These are phyloP conservation scores for Fomitiporia mediterranea DNA, from an alignment of 1,284 basidiomycete genomes.

Conservation along the genomic window DNA sequence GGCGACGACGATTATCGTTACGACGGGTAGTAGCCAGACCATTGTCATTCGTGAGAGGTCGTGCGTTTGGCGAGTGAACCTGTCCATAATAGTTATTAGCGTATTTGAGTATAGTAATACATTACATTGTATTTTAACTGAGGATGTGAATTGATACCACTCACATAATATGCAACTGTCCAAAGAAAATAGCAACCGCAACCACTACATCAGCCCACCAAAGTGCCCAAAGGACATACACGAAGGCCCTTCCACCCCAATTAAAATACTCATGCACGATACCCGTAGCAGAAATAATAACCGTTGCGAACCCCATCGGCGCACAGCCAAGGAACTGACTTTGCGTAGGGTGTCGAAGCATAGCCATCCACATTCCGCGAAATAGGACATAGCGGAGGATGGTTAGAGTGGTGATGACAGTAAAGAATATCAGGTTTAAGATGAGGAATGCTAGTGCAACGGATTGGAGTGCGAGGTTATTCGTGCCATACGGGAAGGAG, in stretches of 20 bases:
- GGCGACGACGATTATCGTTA: slow-evolving; percentile 63
- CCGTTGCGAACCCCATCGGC: slow-evolving; percentile 67
- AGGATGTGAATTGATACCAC: too few relatives aligned
- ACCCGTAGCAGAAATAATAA: slow-evolving; percentile 48
- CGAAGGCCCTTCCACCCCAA: slow-evolving; percentile 51
- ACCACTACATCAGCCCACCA: slow-evolving; percentile 72
- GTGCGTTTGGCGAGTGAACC: slow-evolving; percentile 61
- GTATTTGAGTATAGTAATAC: neutral
- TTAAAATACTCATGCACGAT: slow-evolving; percentile 39
- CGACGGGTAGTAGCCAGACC: slow-evolving; percentile 67
- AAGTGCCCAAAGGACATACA: slow-evolving; percentile 59
- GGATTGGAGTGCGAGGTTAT: slow-evolving; percentile 36
- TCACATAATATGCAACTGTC: slow-evolving; percentile 62
- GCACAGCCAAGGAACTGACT: slow-evolving; percentile 67
- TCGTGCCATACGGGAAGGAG: slow-evolving; percentile 47
- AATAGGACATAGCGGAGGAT: slow-evolving; percentile 51
- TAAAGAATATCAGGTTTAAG: slow-evolving; percentile 61
- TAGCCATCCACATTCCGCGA: slow-evolving; percentile 49
- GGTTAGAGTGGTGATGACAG: slow-evolving; percentile 45
- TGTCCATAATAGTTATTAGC: slow-evolving; percentile 26
- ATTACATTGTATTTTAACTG: neutral
- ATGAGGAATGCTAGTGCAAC: slow-evolving; percentile 56
- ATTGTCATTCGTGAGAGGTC: slow-evolving; percentile 50
- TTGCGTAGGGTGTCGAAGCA: slow-evolving; percentile 56
- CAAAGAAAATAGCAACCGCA: slow-evolving; percentile 58